phyloP scores from a whole-genome alignment of 441 rosid species.

The Populus hybrid region DNA sequence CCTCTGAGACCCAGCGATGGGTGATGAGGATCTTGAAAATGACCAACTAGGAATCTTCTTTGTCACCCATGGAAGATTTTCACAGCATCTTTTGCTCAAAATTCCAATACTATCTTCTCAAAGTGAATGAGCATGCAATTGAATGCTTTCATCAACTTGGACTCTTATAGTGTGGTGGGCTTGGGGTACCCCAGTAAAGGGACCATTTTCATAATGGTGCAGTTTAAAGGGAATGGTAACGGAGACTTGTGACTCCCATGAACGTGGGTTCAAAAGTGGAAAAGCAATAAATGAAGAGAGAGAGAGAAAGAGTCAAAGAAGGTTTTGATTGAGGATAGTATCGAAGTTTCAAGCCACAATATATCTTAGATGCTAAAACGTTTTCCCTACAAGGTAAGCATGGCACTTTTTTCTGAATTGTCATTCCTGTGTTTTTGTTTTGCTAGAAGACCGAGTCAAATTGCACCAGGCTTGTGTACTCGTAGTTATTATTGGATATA shows the following conservation, averaged over 20 bases:
- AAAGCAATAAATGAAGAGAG: conserved; percentile 27
- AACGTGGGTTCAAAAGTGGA: conserved; percentile 24
- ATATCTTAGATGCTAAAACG: not conserved
- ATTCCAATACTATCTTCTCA: conserved; percentile 33
- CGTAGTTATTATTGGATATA: not conserved
- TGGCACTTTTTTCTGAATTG: not conserved
- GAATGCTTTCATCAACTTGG: conserved; percentile 9
- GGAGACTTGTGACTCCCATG: conserved; percentile 28
- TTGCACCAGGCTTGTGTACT: not conserved
- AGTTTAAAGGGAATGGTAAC: conserved; percentile 15
- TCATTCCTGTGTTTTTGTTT: not conserved
- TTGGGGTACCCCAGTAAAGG: conserved; percentile 15
- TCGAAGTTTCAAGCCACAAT: conserved; percentile 7
- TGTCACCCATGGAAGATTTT: conserved; percentile 13
- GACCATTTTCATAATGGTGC: conserved; percentile 23
- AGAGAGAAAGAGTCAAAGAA: conserved; percentile 26
- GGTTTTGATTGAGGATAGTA: conserved; percentile 17
- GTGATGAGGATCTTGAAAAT: conserved; percentile 23
- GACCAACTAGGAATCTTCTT: conserved; percentile 54
- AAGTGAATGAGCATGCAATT: conserved; percentile 7
- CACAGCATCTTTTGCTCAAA: conserved; percentile 8
- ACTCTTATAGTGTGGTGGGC: conserved; percentile 4
- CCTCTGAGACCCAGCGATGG: conserved; percentile 25
- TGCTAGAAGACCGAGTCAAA: not conserved
- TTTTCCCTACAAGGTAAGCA: not conserved